Evolutionary conservation across 805 yeast species (phyloP).

Genomic region (Scheffersomyces amazonensis): DNA sequence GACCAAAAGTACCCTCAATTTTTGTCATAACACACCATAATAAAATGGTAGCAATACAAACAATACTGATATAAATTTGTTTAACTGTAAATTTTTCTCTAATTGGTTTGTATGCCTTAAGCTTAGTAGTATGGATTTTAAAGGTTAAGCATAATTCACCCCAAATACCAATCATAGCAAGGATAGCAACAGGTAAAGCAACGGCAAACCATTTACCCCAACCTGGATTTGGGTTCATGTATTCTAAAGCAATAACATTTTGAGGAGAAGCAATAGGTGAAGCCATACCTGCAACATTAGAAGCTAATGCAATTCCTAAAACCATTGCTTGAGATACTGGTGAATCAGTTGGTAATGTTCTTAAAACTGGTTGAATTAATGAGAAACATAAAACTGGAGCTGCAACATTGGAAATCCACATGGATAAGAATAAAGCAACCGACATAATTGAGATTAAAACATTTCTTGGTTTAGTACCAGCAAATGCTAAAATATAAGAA

Average conservation of each 20-base stretch:
- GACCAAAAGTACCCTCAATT: conserved; percentile 43
- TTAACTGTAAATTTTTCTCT: conserved; percentile 42
- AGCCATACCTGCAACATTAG: conserved; percentile 95
- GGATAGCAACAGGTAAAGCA: conserved; percentile 72
- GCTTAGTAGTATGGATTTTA: conserved; percentile 45
- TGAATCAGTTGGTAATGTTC: conserved; percentile 78
- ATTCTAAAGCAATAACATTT: conserved; percentile 83
- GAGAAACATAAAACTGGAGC: conserved; percentile 94
- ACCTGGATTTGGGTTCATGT: conserved; percentile 78
- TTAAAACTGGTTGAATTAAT: conserved; percentile 82
- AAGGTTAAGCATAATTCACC: conserved; percentile 64
- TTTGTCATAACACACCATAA: conserved; percentile 49
- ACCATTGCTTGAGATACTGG: conserved; percentile 80
- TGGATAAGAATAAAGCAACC: conserved; percentile 80
- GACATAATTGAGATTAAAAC: conserved; percentile 79
- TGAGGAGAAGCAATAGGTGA: conserved; percentile 98
- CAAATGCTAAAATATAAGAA: conserved; percentile 73
- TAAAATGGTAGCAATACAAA: conserved; percentile 42
- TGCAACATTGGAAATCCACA: conserved; percentile 97
- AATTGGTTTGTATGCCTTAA: conserved; percentile 48
- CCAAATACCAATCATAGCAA: conserved; percentile 72
- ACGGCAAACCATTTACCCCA: conserved; percentile 96
- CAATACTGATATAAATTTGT: conserved; percentile 41
- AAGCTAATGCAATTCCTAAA: conserved; percentile 88
- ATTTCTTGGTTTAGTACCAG: conserved; percentile 81